Conservation (phyloP, 768 basidiomycete species). For the Leccinum subtestaceum region DNA sequence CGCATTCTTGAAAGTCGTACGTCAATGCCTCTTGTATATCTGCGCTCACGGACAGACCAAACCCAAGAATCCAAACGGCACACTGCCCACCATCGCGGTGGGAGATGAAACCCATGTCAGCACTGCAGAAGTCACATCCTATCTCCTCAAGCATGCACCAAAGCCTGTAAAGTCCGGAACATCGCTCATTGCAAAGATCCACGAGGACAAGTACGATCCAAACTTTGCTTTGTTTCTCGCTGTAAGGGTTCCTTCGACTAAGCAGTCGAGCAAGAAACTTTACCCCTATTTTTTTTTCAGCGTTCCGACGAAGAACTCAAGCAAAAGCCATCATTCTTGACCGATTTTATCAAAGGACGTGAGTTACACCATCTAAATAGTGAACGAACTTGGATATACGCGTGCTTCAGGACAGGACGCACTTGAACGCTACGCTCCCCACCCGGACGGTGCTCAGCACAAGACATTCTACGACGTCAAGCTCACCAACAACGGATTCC, state of each 20-base stretch:
- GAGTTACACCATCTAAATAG: conserved; percentile 17
- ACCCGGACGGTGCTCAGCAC: conserved; percentile 35
- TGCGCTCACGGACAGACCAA: background rate
- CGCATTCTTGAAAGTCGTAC: conserved; percentile 41
- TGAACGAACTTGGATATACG: background rate
- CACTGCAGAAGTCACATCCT: conserved; percentile 40
- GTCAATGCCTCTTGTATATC: background rate
- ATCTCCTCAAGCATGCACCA: conserved; percentile 40
- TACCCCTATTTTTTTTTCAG: conserved; percentile 20
- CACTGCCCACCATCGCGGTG: conserved; percentile 41
- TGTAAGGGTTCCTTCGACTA: conserved; percentile 26
- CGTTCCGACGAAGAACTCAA: conserved; percentile 46
- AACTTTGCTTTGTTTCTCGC: conserved; percentile 47
- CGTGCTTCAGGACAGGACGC: conserved; percentile 40
- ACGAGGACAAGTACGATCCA: conserved; percentile 47
- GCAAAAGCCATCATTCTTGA: conserved; percentile 35
- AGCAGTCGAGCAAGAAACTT: background rate
- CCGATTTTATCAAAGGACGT: conserved; percentile 40
- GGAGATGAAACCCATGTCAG: conserved; percentile 37
- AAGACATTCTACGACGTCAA: conserved; percentile 46
- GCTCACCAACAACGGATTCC: conserved; percentile 36
- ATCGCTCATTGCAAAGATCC: conserved; percentile 39
- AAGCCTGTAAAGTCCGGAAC: conserved; percentile 35
- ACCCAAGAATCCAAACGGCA: conserved; percentile 41
- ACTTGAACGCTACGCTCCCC: conserved; percentile 36